Base-by-base conservation (phyloP, 768 basidiomycete genomes). In the Leucocoprinus sp. region DNA sequence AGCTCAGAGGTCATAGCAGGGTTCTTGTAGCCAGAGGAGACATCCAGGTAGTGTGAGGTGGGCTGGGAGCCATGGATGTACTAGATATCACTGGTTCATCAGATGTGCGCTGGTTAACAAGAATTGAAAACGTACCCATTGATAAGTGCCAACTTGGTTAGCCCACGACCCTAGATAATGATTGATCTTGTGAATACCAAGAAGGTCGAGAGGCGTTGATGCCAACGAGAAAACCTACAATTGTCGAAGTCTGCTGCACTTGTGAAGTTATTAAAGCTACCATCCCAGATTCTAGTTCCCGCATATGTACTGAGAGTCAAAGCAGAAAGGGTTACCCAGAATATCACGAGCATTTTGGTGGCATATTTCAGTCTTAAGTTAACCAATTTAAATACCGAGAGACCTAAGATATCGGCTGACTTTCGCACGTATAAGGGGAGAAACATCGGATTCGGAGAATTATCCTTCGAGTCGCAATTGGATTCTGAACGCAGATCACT, bases 111-210 rank as follows among this genome's bases (percentile, higher is more conserved):
- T 0, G 8, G n/a, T n/a, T n/a, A 21, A 7, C 24, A 1, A 12
- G 8, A 33, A 26, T 35, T 28, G 11, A 9, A 24, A n/a, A 35
- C 61, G 45, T 54, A 73, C 72, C 74, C 78, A 80, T 66, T 79
- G 77, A 56, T 75, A 78, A 28, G 64, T 56, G 21, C 75, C 75
- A 29, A 76, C 71, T 63, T 74, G 60, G 58, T 66, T 71, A 5
- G 72, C 60, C 74, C 74, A 78, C 22, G 73, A 74, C 76, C 75
- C 76, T 76, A n/a, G n/a, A n/a, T n/a, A 35, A 3, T 27, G 46
- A 21, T 43, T 8, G 42, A 19, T 26, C 8, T 4, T 15, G 15
- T 23, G 9, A 50, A 27, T 24, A n/a, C 23, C 28, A n/a, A 43
- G 34, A 29, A 37, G 24, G 45, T 19, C 3, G 43, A 29, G 18